Conservation (phyloP, 768 basidiomycete genomes). For the Phanerochaete sordida region DNA sequence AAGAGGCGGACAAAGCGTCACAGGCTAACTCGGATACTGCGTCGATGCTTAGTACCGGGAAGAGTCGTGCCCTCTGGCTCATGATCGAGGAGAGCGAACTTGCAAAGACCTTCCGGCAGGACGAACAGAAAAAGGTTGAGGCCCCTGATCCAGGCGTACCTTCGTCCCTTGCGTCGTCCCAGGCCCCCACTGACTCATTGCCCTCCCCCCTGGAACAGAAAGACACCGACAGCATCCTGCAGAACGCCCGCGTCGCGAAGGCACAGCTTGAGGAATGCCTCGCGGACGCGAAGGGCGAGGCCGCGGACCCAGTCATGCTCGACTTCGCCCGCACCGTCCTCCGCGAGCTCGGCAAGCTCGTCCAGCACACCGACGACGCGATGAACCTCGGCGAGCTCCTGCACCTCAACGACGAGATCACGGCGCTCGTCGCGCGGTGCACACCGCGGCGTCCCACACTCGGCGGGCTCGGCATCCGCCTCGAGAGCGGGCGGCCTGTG, state of each 20-base stretch:
- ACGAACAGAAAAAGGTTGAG: slow-evolving; percentile 54
- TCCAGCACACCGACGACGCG: slow-evolving; percentile 56
- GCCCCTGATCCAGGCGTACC: slow-evolving; percentile 17
- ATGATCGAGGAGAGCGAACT: slow-evolving; percentile 86
- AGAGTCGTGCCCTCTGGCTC: slow-evolving; percentile 71
- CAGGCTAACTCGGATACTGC: slow-evolving; percentile 20
- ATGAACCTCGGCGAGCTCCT: slow-evolving; percentile 65
- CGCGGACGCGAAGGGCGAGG: slow-evolving; percentile 19
- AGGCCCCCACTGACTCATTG: slow-evolving; percentile 19
- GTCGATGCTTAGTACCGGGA: slow-evolving; percentile 44
- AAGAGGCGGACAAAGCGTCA: slow-evolving; percentile 60
- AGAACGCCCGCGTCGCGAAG: slow-evolving; percentile 35
- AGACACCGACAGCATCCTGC: slow-evolving; percentile 44
- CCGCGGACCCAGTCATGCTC: slow-evolving; percentile 37
- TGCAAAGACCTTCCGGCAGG: slow-evolving; percentile 62
- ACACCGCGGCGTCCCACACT: slow-evolving; percentile 8
- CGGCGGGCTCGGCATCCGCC: slow-evolving; percentile 14
- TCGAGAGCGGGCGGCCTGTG: slow-evolving; percentile 22
- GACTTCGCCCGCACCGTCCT: slow-evolving; percentile 51
- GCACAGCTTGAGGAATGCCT: slow-evolving; percentile 25
- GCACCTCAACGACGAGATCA: slow-evolving; percentile 68
- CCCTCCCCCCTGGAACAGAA: slow-evolving; percentile 19
- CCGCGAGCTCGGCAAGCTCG: slow-evolving; percentile 46
- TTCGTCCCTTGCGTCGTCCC: slow-evolving; percentile 12
- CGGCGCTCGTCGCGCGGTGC: slow-evolving; percentile 45